Conservation (phyloP, 2,329 filamentous ascomycete genomes). For the Trichophyton rubrum region DNA sequence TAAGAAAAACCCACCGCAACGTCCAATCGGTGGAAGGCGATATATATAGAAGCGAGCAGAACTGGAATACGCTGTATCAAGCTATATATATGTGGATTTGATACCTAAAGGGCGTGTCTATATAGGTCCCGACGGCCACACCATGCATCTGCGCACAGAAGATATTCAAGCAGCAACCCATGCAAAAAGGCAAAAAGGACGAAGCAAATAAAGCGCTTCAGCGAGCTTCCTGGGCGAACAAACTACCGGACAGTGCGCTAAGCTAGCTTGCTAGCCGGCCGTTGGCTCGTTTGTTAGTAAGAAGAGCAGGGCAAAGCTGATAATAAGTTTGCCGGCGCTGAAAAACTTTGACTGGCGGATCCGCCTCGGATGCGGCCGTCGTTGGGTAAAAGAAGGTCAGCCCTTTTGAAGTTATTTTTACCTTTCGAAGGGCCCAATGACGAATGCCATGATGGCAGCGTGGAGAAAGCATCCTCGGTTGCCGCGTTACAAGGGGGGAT, state of each 20-base stretch:
- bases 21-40: neutral
- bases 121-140: neutral
- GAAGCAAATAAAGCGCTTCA: too few relatives aligned
- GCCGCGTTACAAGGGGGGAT: neutral
- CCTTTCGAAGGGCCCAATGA: neutral
- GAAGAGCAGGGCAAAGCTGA: neutral
- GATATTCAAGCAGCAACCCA: neutral
- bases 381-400: too few relatives aligned
- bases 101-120: neutral
- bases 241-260: too few relatives aligned
- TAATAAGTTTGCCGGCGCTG: neutral
- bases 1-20: neutral
- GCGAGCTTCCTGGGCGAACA: too few relatives aligned
- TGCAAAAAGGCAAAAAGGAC: neutral
- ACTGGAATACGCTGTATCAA: neutral
- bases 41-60: neutral
- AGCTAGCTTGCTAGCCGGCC: too few relatives aligned
- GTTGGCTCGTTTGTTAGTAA: too few relatives aligned
- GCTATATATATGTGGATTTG: neutral
- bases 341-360: neutral
- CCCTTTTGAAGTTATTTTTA: neutral
- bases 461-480: neutral
- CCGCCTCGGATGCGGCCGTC: neutral
- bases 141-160: neutral
- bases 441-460: neutral